These are phyloP conservation scores for Cyberlindnera xylosilytica DNA, from an alignment of 805 yeast species.

Conservation along the genomic window DNA sequence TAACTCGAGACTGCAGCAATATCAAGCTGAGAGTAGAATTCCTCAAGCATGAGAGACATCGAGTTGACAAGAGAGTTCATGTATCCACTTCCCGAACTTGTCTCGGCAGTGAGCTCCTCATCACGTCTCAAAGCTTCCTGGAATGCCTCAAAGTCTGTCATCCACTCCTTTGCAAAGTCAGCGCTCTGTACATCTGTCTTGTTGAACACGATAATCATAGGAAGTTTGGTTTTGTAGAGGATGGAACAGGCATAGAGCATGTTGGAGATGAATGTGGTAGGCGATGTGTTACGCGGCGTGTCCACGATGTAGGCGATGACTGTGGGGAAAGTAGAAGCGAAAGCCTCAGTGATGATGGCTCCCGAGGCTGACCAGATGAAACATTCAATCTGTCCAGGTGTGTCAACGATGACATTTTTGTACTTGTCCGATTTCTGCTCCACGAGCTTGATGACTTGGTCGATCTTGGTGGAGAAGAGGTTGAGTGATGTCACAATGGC, in stretches of 20 bases:
- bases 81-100: constrained; percentile 75
- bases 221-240: constrained; percentile 90
- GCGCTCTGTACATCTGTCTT: constrained; percentile 88
- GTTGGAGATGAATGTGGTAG: constrained; percentile 96
- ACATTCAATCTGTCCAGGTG: constrained; percentile 99
- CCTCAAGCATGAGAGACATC: constrained; percentile 94
- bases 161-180: constrained; percentile 91
- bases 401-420: constrained; percentile 81
- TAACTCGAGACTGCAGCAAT: constrained; percentile 89
- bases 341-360: constrained; percentile 91
- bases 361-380: constrained; percentile 99
- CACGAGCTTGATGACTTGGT: constrained; percentile 83
- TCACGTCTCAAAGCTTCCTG: constrained; percentile 71
- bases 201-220: constrained; percentile 95
- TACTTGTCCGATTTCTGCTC: constrained; percentile 63
- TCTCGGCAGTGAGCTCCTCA: constrained; percentile 52
- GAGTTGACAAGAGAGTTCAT: constrained; percentile 93
- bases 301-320: constrained; percentile 94
- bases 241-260: constrained; percentile 98
- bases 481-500: constrained; percentile 95
- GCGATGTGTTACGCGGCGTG: constrained; percentile 91
- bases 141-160: constrained; percentile 92
- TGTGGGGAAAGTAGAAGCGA: constrained; percentile 94
- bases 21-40: constrained; percentile 89
- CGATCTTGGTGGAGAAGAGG: constrained; percentile 90